Evolutionary conservation across 2,329 filamentous ascomycete genomes (phyloP).

Genomic region (Fusarium proliferatum): DNA sequence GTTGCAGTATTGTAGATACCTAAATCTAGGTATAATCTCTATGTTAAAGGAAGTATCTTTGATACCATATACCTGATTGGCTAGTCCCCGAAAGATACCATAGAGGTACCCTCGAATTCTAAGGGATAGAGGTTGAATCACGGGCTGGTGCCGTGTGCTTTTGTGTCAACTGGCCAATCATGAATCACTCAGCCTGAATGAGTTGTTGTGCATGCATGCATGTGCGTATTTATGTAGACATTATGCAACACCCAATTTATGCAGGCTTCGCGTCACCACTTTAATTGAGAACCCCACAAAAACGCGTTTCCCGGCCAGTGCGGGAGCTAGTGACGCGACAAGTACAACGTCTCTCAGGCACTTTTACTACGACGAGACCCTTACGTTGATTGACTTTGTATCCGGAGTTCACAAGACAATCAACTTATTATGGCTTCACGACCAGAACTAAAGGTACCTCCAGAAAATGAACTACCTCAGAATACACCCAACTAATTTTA

Average conservation of each 20-base stretch:
- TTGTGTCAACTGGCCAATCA: not conserved
- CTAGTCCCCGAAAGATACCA: too few species aligned
- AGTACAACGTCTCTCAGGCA: constrained; percentile 23
- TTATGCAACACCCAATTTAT: not conserved
- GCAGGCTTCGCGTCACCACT: constrained; percentile 39
- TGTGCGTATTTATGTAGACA: not conserved
- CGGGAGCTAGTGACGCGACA: constrained; percentile 39
- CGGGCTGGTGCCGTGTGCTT: not conserved
- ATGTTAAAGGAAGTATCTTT: too few species aligned
- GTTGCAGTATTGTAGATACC: too few species aligned
- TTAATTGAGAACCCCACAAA: constrained; percentile 44
- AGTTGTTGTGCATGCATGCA: not conserved
- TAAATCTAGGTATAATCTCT: too few species aligned
- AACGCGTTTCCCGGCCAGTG: constrained; percentile 45
- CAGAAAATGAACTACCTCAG: not conserved
- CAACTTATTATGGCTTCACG: constrained; percentile 71
- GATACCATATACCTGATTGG: too few species aligned
- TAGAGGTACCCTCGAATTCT: too few species aligned
- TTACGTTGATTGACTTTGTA: constrained; percentile 10
- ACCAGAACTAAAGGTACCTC: constrained; percentile 74
- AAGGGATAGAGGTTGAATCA: not conserved
- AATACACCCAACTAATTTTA: constrained; percentile 6
- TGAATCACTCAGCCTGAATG: not conserved
- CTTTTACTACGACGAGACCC: constrained; percentile 10
- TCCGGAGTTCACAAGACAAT: constrained; percentile 10